A percentile compares a stretch with the other conserved stretches of the same genome.
These are phyloP conservation scores for Coemansia sp. DNA, from an alignment of 371 early-diverging fungal genomes.

Conservation along the genomic window DNA sequence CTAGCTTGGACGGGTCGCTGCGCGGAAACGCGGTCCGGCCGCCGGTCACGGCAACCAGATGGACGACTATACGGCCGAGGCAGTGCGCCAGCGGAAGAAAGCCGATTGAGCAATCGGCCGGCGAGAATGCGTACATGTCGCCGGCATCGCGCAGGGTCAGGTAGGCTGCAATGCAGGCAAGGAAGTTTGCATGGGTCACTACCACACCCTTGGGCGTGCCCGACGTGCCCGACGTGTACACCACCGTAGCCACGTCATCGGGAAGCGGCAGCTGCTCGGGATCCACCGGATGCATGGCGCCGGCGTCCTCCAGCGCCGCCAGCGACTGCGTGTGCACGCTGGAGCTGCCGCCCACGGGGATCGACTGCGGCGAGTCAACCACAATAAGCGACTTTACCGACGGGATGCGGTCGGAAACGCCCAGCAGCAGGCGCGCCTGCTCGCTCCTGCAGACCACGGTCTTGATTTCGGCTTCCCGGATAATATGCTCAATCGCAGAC, in stretches of 20 bases:
- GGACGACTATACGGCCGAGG: conserved; percentile 72
- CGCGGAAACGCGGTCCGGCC: conserved; percentile 76
- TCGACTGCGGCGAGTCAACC: conserved; percentile 31
- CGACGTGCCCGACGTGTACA: conserved; percentile 93
- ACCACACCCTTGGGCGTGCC: conserved; percentile 64
- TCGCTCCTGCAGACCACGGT: conserved; percentile 66
- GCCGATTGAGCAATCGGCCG: conserved; percentile 55
- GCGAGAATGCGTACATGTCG: conserved; percentile 31
- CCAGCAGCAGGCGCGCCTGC: conserved; percentile 66
- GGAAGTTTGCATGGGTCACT: conserved; percentile 48
- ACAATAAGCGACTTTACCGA: conserved; percentile 67
- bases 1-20: conserved; percentile 70
- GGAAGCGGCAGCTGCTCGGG: conserved; percentile 78
- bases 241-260: conserved; percentile 86
- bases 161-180: conserved; percentile 29
- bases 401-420: conserved; percentile 56
- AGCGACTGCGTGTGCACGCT: conserved; percentile 12
- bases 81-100: conserved; percentile 88
- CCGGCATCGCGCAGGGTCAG: conserved; percentile 20
- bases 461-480: conserved; percentile 69
- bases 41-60: conserved; percentile 54
- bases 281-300: conserved; percentile 58
- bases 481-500: conserved; percentile 64
- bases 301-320: conserved; percentile 60
- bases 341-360: conserved; percentile 7